Conservation (phyloP, 2,329 filamentous ascomycete genomes). For the Aspergillus niger region DNA sequence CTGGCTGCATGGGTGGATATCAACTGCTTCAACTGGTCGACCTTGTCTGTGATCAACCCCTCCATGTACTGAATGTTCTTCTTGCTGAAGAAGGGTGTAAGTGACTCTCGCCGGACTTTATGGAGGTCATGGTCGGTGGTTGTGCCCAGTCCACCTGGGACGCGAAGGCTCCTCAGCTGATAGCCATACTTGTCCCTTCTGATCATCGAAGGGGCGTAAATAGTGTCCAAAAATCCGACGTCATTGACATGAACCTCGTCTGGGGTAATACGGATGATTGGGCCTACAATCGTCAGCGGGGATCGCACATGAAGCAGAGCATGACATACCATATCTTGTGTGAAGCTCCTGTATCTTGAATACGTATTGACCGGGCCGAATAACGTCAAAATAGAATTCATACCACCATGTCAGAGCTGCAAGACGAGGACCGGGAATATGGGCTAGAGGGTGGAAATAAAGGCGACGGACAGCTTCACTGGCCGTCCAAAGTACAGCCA, state of each 20-base stretch:
- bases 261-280: conserved; percentile 42
- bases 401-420: conserved; percentile 13
- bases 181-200: conserved; percentile 31
- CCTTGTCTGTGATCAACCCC: conserved; percentile 28
- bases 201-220: conserved; percentile 28
- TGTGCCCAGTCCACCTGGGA: conserved; percentile 30
- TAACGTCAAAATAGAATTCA: conserved; percentile 18
- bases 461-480: conserved; percentile 6
- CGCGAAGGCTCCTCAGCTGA: conserved; percentile 25
- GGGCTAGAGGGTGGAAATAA: conserved; percentile 5
- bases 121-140: conserved; percentile 32
- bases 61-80: conserved; percentile 30
- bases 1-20: conserved; percentile 1
- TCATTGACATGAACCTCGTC: conserved; percentile 42
- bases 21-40: conserved; percentile 19
- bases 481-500: neutral
- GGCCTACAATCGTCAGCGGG: conserved; percentile 28
- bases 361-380: conserved; percentile 32
- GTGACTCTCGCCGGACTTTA: conserved; percentile 31
- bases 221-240: conserved; percentile 30
- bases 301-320: neutral
- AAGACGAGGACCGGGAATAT: conserved; percentile 16
- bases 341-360: conserved; percentile 39
- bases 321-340: conserved; percentile 36
- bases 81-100: conserved; percentile 37